Evolutionary conservation across 352 stramenopile genomes (phyloP), one percentile per base, ranked within the genome.

Genomic region (Achlya hypogyna): DNA sequence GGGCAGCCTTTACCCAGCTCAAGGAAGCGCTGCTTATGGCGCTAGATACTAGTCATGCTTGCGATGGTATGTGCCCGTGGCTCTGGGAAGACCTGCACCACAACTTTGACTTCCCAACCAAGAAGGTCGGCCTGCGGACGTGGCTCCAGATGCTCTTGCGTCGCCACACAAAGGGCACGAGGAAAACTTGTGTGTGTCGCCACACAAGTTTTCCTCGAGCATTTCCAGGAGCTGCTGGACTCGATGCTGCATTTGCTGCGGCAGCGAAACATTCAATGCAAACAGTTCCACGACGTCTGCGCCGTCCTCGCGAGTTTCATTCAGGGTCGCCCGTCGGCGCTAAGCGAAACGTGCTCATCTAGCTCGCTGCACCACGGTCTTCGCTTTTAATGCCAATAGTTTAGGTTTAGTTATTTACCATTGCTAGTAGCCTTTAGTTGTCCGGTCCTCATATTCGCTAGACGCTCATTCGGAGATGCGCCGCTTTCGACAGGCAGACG

Each of bases 21-120:
- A 54, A 54, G 16, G 49, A 54, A 54, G 49, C 6, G 8, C 29
- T 54, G 6, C 16, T 54, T 6, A 34, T 16, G 29, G 49, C 49
- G 29, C 29, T 54, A 14, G 49, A 54, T 54, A 16, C 49, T 16
- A 16, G 49, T 16, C 49, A 54, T 16, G 23, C 49, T 6, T 54
- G 49, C 29, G 14, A 12, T 16, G 49, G 49, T 16, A 16, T 54
- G 23, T 54, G 49, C 49, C 49, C 49, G 29, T 54, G 49, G 49
- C 29, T 54, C 23, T 54, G 49, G 49, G 49, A 54, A 54, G 49
- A 54, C 29, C 29, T 54, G 6, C 23, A 54, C 29, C 49, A 54
- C 29, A 54, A 54, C 29, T 54, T 54, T 54, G 49, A 54, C 49
- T 54, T 16, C 29, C 49, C 49, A 16, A 54, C 49, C 23, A 54